phyloP scores from a whole-genome alignment of 306 rosid genomes.

The Sindora glabra region DNA sequence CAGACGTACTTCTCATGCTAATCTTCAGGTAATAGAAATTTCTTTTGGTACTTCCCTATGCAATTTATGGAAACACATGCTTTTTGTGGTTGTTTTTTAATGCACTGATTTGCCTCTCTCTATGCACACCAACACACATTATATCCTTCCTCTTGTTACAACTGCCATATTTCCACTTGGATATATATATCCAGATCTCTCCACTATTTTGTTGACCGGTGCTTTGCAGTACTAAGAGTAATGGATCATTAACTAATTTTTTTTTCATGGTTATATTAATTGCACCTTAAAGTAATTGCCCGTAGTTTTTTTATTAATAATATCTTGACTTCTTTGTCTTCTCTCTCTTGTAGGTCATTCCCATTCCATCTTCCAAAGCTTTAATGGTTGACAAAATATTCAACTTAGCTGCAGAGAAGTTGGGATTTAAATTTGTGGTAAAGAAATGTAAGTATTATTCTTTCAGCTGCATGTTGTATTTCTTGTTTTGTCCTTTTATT shows the following conservation, averaged over 20 bases:
- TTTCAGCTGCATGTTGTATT: background rate
- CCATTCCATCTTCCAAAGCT: conserved; percentile 74
- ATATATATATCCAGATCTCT: background rate
- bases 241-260: background rate
- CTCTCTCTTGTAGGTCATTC: conserved; percentile 59
- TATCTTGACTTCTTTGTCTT: background rate
- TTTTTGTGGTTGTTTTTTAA: conserved; percentile 1
- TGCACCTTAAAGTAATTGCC: background rate
- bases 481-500: background rate
- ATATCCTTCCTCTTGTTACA: conserved; percentile 1
- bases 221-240: conserved; percentile 12
- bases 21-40: conserved; percentile 71
- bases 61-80: background rate
- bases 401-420: conserved; percentile 80
- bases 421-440: conserved; percentile 57
- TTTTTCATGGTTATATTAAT: background rate
- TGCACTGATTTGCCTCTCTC: conserved; percentile 1
- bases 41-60: conserved; percentile 6
- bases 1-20: conserved; percentile 69
- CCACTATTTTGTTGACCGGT: background rate
- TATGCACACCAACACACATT: background rate
- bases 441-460: conserved; percentile 43
- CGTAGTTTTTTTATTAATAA: background rate
- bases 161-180: conserved; percentile 1
- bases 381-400: conserved; percentile 52